Base-by-base conservation (phyloP, 2,329 filamentous ascomycete species). In the Aspergillus tamarii region DNA sequence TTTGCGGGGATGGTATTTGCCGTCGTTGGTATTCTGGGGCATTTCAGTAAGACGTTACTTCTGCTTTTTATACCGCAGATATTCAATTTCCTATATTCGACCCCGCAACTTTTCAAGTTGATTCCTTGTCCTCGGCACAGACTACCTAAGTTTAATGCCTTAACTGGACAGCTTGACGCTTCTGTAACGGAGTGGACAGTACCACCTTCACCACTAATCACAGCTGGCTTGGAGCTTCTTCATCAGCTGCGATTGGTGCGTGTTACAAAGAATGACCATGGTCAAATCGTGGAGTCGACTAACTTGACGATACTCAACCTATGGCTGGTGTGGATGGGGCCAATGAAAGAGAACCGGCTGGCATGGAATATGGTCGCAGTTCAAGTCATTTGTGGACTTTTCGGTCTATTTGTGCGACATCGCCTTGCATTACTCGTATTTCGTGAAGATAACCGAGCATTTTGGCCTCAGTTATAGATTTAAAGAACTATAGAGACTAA, bases 1-100 rank as follows among this genome's bases (percentile, higher is more conserved):
- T 97, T 99, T 78, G 95, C 95, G 0, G 95, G 95, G 69, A 99
- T 99, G 93, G 92, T 98, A 45, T 99, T 99, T 76, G 95, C 94
- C 60, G 94, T 97, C 52, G 95, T 98, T 68, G 93, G 93, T 67
- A 98, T 99, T 74, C 85, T 97, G 59, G 95, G 95, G 28, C 95
- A 99, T 82, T 99, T 99, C 82, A 96, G 92, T 83, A 99, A 99
- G 82, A 99, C 95, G 0, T 85, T 99, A 53, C 86, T 97, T 61
- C 86, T 99, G 57, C 85, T 99, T 10, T 90, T 99, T 70, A 85
- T 97, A 45, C 95, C 95, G 16, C 95, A 99, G 81, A 91, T 96
- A 72, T 93, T 96, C 86, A 99, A 99, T 83, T 98, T 98, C 76
- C 75, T 94, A 69, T 99, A 98, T 82, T 97, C 94, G 45, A 88